These are phyloP conservation scores for Boletus semigastroideus DNA, from an alignment of 1,284 basidiomycete species.

Conservation along the genomic window DNA sequence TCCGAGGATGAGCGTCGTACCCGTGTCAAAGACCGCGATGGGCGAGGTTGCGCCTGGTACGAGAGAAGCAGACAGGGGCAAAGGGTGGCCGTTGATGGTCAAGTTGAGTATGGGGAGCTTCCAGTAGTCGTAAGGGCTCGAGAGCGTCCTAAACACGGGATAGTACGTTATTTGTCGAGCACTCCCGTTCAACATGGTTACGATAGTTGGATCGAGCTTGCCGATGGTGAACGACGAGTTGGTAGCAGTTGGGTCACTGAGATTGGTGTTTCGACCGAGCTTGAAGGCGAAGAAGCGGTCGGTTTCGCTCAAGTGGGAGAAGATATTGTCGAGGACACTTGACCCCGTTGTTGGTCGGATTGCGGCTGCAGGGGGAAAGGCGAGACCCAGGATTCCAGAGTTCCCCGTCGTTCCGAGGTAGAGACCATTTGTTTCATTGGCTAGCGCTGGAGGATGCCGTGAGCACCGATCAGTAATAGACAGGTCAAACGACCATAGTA, in stretches of 20 bases:
- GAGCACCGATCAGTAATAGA: neutral
- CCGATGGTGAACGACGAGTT: conserved; percentile 55
- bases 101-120: conserved; percentile 50
- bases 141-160: conserved; percentile 42
- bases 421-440: conserved; percentile 44
- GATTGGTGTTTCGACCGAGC: conserved; percentile 39
- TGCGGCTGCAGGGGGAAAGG: conserved; percentile 49
- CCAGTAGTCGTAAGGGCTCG: conserved; percentile 53
- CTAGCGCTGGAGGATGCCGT: conserved; percentile 41
- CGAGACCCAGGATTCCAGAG: conserved; percentile 58
- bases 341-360: conserved; percentile 45
- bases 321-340: conserved; percentile 50
- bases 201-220: conserved; percentile 42
- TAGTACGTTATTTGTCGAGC: conserved; percentile 37
- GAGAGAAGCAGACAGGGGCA: conserved; percentile 46
- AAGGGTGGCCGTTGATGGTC: conserved; percentile 42
- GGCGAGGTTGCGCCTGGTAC: conserved; percentile 43
- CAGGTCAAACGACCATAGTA: conserved; percentile 4
- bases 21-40: conserved; percentile 57
- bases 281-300: conserved; percentile 52
- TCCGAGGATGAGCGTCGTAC: conserved; percentile 58
- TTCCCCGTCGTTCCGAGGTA: conserved; percentile 47
- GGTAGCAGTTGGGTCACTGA: conserved; percentile 18
- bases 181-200: conserved; percentile 33
- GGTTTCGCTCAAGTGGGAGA: conserved; percentile 42